phyloP scores from a whole-genome alignment of 2,329 filamentous ascomycete genomes.

The Alternaria triticina region DNA sequence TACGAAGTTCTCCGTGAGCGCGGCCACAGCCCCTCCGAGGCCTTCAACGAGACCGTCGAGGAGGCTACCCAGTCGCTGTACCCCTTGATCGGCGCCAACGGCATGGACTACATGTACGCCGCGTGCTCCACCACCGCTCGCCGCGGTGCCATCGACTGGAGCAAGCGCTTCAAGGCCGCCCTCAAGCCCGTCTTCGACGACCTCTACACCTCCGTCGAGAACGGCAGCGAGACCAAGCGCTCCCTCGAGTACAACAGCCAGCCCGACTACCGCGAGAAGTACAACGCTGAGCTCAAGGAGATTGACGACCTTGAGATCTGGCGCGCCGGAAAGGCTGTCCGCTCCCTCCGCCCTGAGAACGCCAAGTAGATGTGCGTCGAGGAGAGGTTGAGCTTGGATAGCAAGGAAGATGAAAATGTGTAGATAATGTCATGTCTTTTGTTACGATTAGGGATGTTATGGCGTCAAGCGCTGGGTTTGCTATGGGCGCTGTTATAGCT shows the following conservation, averaged over 20 bases:
- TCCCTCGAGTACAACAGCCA: constrained; percentile 97
- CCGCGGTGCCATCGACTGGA: constrained; percentile 99
- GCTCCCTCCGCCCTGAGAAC: constrained; percentile 55
- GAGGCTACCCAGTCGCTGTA: constrained; percentile 98
- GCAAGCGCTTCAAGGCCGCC: constrained; percentile 93
- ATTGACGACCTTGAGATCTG: constrained; percentile 99
- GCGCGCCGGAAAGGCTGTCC: constrained; percentile 96
- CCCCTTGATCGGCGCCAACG: constrained; percentile 94
- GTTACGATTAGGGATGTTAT: constrained; percentile 19
- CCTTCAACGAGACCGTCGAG: constrained; percentile 99
- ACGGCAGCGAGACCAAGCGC: constrained; percentile 93
- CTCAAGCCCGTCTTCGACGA: constrained; percentile 99
- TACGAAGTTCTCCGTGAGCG: constrained; percentile 99
- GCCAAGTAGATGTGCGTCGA: constrained; percentile 33
- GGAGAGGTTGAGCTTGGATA: background rate
- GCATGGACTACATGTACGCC: constrained; percentile 99
- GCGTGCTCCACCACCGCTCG: constrained; percentile 98
- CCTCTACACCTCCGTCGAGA: constrained; percentile 90
- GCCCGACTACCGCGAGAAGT: constrained; percentile 94
- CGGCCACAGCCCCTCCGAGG: constrained; percentile 95
- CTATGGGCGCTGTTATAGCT: constrained; percentile 1
- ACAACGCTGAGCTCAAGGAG: constrained; percentile 98
- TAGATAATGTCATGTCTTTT: constrained; percentile 33
- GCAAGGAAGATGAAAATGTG: constrained; percentile 17
- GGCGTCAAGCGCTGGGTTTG: constrained; percentile 22